A percentile compares a stretch with the other conserved stretches of the same genome.
phyloP scores from a whole-genome alignment of 345 rosid genomes.

The Hypericum androsaemum region DNA sequence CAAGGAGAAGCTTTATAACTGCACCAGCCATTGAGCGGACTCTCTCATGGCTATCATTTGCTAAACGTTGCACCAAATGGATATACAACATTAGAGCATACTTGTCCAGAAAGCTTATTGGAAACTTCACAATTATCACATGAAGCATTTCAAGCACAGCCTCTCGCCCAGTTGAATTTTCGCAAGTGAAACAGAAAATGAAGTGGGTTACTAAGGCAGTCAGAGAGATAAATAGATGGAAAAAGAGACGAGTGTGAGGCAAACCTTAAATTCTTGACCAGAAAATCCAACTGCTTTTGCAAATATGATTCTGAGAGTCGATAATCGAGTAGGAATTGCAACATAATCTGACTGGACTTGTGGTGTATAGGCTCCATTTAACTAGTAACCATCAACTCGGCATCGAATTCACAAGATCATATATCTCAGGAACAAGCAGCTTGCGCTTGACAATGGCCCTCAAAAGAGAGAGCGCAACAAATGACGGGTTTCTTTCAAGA shows the following conservation, averaged over 20 bases:
- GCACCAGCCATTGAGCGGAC: conserved; percentile 55
- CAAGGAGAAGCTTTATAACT: conserved; percentile 46
- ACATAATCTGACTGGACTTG: conserved; percentile 65
- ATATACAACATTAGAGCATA: conserved; percentile 45
- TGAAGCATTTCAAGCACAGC: conserved; percentile 85
- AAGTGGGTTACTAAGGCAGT: neutral
- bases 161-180: conserved; percentile 74
- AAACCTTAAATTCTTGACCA: conserved; percentile 60
- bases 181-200: conserved; percentile 42
- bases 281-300: conserved; percentile 54
- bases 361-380: conserved; percentile 57
- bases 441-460: conserved; percentile 69
- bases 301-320: conserved; percentile 49
- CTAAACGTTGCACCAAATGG: conserved; percentile 51
- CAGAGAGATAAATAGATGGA: neutral
- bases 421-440: conserved; percentile 76
- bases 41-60: conserved; percentile 45
- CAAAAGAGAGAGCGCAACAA: conserved; percentile 59
- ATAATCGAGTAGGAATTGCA: conserved; percentile 70
- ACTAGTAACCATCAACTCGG: conserved; percentile 77
- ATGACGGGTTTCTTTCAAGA: conserved; percentile 63
- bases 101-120: conserved; percentile 38
- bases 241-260: neutral
- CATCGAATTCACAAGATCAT: conserved; percentile 52
- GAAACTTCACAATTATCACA: conserved; percentile 56